Conservation (phyloP, 2,329 filamentous ascomycete genomes). For the Sphaerulina populicola region DNA sequence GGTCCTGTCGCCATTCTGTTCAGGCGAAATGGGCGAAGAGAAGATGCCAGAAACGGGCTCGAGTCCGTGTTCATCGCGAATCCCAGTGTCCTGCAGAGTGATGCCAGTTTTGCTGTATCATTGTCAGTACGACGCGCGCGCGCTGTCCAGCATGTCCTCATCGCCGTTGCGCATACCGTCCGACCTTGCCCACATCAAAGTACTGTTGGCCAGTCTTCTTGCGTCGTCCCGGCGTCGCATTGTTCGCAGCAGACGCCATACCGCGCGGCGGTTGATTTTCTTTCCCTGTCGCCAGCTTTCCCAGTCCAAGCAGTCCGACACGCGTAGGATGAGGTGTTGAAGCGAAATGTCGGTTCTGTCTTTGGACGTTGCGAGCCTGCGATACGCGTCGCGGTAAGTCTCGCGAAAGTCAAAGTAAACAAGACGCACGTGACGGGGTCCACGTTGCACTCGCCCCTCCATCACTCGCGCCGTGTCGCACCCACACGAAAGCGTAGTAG, state of each 20-base stretch:
- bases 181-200: constrained; percentile 33
- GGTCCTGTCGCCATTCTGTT: constrained; percentile 18
- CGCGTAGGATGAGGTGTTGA: constrained; percentile 3
- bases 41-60: constrained; percentile 81
- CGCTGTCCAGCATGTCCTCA: background rate
- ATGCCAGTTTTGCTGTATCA: constrained; percentile 75
- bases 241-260: constrained; percentile 24
- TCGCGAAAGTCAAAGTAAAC: constrained; percentile 4
- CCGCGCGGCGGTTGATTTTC: constrained; percentile 26
- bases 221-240: constrained; percentile 25
- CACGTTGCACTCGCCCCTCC: background rate
- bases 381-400: constrained; percentile 2
- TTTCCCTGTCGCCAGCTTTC: constrained; percentile 26
- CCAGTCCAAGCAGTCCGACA: constrained; percentile 2
- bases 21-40: constrained; percentile 64
- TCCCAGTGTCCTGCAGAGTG: constrained; percentile 65
- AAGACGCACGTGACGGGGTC: background rate
- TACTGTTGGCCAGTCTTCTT: constrained; percentile 29
- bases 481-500: background rate
- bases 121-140: constrained; percentile 11
- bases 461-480: background rate
- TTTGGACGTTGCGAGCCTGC: background rate
- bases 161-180: constrained; percentile 22
- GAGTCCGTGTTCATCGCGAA: constrained; percentile 85
- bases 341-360: background rate